A percentile compares a stretch with the other conserved stretches of the same genome.
Conservation (phyloP, 306 rosid species). For the Cucurbita maxima region DNA sequence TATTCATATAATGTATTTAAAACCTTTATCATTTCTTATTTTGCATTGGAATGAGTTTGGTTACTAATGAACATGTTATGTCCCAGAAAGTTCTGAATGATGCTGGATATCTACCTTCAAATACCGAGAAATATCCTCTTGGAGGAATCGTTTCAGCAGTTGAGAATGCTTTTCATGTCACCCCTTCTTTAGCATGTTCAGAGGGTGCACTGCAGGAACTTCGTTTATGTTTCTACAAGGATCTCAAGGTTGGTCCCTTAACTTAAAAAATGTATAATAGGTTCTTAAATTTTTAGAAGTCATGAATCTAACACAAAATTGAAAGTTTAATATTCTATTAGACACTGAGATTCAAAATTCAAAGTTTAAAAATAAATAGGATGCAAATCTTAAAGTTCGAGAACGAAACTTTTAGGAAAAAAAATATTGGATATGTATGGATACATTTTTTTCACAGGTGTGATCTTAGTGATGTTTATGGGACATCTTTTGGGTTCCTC, state of each 20-base stretch:
- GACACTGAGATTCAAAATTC: too few relatives aligned
- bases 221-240: slow-evolving; percentile 73
- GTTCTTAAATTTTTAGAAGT: too few relatives aligned
- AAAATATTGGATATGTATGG: too few relatives aligned
- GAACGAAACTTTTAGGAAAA: too few relatives aligned
- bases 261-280: too few relatives aligned
- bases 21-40: neutral
- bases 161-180: slow-evolving; percentile 68
- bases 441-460: too few relatives aligned
- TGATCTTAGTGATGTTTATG: neutral
- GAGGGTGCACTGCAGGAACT: slow-evolving; percentile 61
- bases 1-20: too few relatives aligned
- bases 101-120: slow-evolving; percentile 78
- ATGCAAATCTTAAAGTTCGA: too few relatives aligned
- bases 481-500: neutral
- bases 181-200: slow-evolving; percentile 59
- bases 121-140: slow-evolving; percentile 77
- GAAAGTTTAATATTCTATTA: neutral
- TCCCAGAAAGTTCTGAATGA: slow-evolving; percentile 57
- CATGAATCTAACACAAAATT: neutral
- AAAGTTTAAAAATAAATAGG: too few relatives aligned
- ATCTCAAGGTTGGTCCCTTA: slow-evolving; percentile 32
- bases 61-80: neutral
- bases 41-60: neutral
- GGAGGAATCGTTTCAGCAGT: slow-evolving; percentile 85